Evolutionary conservation across 192 early-diverging fungal species (phyloP).

Genomic region (Gryganskiella cystojenkinii): DNA sequence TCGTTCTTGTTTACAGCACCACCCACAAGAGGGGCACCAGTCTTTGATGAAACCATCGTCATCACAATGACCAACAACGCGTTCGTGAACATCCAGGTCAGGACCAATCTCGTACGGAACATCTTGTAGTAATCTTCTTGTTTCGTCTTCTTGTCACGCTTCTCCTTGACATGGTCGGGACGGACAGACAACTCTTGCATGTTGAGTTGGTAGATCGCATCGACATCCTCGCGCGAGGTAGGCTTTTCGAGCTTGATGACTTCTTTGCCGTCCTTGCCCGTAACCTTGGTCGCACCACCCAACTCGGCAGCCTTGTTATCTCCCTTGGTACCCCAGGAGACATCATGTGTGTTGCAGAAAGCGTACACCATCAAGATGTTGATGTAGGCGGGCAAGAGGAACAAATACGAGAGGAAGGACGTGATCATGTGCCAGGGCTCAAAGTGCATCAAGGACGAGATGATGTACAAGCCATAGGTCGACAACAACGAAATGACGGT

Average conservation of each 20-base stretch:
- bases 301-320: constrained; percentile 76
- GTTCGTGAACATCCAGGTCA: constrained; percentile 91
- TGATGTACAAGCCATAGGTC: constrained; percentile 87
- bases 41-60: constrained; percentile 40
- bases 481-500: constrained; percentile 82
- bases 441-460: constrained; percentile 82
- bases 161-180: constrained; percentile 62
- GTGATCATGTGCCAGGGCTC: constrained; percentile 95
- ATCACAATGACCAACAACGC: constrained; percentile 76
- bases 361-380: constrained; percentile 96
- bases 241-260: constrained; percentile 81
- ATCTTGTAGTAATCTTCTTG: constrained; percentile 91
- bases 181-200: constrained; percentile 66
- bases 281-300: constrained; percentile 74
- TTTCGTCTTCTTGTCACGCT: constrained; percentile 82
- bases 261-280: constrained; percentile 74
- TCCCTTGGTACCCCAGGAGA: constrained; percentile 96
- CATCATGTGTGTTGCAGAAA: constrained; percentile 95
- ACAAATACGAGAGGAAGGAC: constrained; percentile 87
- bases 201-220: constrained; percentile 86
- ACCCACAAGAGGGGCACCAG: neutral
- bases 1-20: constrained; percentile 19
- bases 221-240: constrained; percentile 79
- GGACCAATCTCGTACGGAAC: constrained; percentile 86
- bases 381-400: constrained; percentile 87